Evolutionary conservation across 352 stramenopile species (phyloP), one percentile per base, ranked within the genome.

Genomic region (Globisporangium nunn): DNA sequence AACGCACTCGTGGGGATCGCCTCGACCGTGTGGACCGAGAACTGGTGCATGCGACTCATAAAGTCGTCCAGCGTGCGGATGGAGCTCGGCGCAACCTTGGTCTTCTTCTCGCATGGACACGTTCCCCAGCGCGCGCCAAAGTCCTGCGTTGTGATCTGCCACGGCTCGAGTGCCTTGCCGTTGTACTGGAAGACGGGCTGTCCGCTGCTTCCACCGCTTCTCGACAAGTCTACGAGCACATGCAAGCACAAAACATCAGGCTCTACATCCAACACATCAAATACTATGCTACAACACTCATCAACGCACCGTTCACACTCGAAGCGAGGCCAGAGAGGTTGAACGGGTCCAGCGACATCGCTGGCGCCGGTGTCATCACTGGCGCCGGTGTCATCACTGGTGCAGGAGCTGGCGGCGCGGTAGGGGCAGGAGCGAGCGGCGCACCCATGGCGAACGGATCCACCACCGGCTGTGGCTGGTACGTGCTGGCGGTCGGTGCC

Each of bases 71-170:
- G 79, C 41, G 76, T 79, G 50, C 77, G 83, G 40, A 95, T 82
- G 0, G 80, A 86, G 62, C 76, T 88, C 46, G 83, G 78, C 51
- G 82, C 85, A 31, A 95, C 79, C 67, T 90, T 93, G 30, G 69
- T 77, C 64, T 94, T 95, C 69, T 89, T 85, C 59, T 95, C 86
- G 50, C 72, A 88, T 0, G 80, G 81, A 41, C 81, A 93, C 11
- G 84, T 78, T 35, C 84, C 84, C 86, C 86, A 95, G 48, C 83
- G 81, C 4, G 61, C 68, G 45, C 84, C 86, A 80, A 95, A 95
- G 68, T 95, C 84, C 63, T 90, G 81, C 10, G 86, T 95, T 23
- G 81, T 92, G 61, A 95, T 93, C 64, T 85, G 74, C 81, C 82
- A 93, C 52, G 83, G 68, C 71, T 94, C 81, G 7, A 95, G 55